Evolutionary conservation across 768 basidiomycete genomes (phyloP).

Genomic region (Boletellus sp.): DNA sequence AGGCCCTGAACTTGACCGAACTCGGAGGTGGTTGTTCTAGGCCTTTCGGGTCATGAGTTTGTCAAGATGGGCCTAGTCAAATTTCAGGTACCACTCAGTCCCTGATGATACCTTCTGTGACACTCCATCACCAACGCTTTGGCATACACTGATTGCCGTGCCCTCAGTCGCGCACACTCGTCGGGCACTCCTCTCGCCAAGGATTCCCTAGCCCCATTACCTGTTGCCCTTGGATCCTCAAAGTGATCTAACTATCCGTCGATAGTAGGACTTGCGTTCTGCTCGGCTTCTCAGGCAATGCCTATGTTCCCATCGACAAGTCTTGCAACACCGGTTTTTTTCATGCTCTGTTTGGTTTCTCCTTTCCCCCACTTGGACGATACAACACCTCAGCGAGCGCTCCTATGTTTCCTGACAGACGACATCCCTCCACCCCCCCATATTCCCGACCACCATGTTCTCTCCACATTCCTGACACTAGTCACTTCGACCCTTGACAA

Average conservation of each 20-base stretch:
- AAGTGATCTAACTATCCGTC: background rate
- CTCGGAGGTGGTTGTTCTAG: background rate
- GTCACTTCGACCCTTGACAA: background rate
- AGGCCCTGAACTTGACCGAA: background rate
- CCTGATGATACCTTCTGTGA: background rate
- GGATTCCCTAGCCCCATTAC: background rate
- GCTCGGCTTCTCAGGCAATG: background rate
- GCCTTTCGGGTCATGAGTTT: background rate
- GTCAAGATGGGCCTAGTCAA: background rate
- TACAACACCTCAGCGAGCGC: background rate
- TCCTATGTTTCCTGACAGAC: background rate
- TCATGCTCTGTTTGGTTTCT: background rate
- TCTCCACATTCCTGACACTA: background rate
- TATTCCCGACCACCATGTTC: too few species aligned
- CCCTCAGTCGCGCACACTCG: background rate
- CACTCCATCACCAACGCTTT: background rate
- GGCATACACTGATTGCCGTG: background rate
- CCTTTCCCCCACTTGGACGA: background rate
- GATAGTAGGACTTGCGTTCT: background rate
- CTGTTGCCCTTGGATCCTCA: background rate
- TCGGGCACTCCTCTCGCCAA: too few species aligned
- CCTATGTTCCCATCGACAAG: background rate
- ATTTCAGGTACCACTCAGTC: background rate
- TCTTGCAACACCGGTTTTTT: background rate
- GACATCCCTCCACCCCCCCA: conserved; percentile 1